Percentiles rank a stretch among this genome's conserved stretches.
Evolutionary conservation across 495 filamentous ascomycete genomes (phyloP).

Genomic region (Paragyromitra xinjiangensis): DNA sequence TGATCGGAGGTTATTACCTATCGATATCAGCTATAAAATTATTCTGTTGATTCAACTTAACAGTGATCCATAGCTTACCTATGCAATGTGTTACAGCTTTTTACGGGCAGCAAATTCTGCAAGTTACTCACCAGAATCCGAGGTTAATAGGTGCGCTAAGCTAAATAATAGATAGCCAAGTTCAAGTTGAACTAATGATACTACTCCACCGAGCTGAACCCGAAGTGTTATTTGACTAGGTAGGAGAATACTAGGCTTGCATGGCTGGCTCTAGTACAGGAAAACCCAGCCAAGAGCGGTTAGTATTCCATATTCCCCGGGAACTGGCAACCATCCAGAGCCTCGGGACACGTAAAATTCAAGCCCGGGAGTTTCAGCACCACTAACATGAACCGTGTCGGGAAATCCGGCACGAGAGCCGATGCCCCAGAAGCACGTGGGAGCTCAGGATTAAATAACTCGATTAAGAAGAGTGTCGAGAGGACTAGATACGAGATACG

Average conservation of each 20-base stretch:
- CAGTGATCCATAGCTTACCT: background rate
- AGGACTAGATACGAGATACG: background rate
- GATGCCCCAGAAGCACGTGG: conserved; percentile 6
- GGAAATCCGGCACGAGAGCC: conserved; percentile 15
- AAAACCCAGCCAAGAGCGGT: no score
- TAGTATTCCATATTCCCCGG: no score
- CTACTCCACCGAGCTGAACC: no score
- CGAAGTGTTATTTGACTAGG: no score
- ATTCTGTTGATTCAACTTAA: no score
- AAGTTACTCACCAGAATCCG: no score
- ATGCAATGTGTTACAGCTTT: background rate
- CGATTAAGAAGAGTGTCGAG: background rate
- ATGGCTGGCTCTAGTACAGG: no score
- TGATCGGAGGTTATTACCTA: background rate
- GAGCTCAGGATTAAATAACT: conserved; percentile 9
- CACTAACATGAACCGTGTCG: background rate
- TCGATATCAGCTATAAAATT: background rate
- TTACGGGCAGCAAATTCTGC: background rate
- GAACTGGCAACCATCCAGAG: conserved; percentile 2
- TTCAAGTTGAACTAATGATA: no score
- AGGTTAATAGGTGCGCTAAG: no score
- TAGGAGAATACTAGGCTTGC: no score
- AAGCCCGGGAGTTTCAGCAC: no score
- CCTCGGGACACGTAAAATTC: background rate
- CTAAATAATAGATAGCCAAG: no score